Base-by-base conservation (phyloP, 768 basidiomycete genomes). In the Leccinum arenicola region DNA sequence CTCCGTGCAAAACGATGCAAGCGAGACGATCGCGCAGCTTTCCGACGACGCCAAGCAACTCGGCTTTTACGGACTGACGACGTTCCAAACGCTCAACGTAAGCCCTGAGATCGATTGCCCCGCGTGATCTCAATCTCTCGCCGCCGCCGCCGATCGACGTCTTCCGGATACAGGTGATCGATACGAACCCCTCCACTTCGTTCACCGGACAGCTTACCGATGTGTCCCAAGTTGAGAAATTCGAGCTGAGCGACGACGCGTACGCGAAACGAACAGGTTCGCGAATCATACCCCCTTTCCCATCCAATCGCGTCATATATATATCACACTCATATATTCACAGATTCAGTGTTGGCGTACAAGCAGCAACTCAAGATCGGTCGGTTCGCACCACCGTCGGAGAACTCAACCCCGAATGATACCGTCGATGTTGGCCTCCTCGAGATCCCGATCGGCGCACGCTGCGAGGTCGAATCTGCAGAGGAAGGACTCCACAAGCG, bases 291-390 rank as follows among this genome's bases (percentile, higher is more conserved):
- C 15, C 17, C 17, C 38, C 7, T 17, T 38, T 15, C 36, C 3
- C 17, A n/a, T 40, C 3, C 38, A 21, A 52, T 57, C 47, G 60
- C 35, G 66, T 55, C 62, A 38, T 4, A 14, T 15, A 21, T 36
- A 25, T 36, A 14, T 17, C 36, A 17, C 36, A 3, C 36, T 7
- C 62, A 40, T 4, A 14, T 17, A 25, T 36, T 15, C 36, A 31
- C 65, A 95, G 96, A 96, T 70, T 89, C 91, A 9, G 91, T 98
- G 29, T 80, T 94, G 14, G 87, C 89, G 3, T 97, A 92, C 77
- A 93, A 97, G 66, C 89, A 93, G 70, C 80, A 80, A 2, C 75
- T 96, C 72, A 87, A 91, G 72, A 84, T 98, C 49, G 96, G 96
- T 7, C 87, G 95, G 10, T 98, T 96, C 70, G 91, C 90, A 19